Conservation (phyloP, 805 yeast species). For the Kluyveromyces siamensis region DNA sequence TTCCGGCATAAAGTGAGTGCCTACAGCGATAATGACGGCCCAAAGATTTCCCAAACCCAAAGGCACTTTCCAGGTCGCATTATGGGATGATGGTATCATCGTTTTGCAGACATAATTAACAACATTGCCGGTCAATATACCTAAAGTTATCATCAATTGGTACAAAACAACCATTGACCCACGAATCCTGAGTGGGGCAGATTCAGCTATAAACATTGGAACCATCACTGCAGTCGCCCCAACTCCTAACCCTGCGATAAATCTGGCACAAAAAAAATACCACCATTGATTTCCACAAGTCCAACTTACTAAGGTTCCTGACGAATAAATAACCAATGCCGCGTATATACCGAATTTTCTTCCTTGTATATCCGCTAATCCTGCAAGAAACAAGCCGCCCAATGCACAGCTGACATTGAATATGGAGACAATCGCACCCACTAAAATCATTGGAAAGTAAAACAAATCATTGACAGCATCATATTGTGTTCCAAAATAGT, state of each 20-base stretch:
- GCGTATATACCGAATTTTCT: constrained; percentile 50
- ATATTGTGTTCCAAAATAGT: constrained; percentile 39
- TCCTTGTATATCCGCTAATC: constrained; percentile 51
- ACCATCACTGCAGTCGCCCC: constrained; percentile 67
- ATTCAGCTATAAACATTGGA: constrained; percentile 62
- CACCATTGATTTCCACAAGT: constrained; percentile 45
- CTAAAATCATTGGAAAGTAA: constrained; percentile 32
- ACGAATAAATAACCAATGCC: constrained; percentile 45
- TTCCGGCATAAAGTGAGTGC: constrained; percentile 60
- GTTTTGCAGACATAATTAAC: constrained; percentile 46
- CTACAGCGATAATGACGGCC: constrained; percentile 41
- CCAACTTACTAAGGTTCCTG: constrained; percentile 53
- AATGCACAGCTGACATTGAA: constrained; percentile 65
- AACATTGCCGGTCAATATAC: constrained; percentile 60
- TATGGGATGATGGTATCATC: constrained; percentile 20
- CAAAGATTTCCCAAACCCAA: constrained; percentile 35
- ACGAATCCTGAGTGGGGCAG: constrained; percentile 56
- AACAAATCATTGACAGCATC: constrained; percentile 25
- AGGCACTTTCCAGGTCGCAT: constrained; percentile 65
- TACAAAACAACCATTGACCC: constrained; percentile 58
- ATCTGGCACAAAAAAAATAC: constrained; percentile 57
- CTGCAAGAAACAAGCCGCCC: constrained; percentile 55
- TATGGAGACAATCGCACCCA: constrained; percentile 44
- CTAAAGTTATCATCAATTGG: constrained; percentile 56
- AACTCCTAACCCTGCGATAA: constrained; percentile 62